phyloP scores from a whole-genome alignment of 768 basidiomycete genomes.

The Mycena leptocephala region DNA sequence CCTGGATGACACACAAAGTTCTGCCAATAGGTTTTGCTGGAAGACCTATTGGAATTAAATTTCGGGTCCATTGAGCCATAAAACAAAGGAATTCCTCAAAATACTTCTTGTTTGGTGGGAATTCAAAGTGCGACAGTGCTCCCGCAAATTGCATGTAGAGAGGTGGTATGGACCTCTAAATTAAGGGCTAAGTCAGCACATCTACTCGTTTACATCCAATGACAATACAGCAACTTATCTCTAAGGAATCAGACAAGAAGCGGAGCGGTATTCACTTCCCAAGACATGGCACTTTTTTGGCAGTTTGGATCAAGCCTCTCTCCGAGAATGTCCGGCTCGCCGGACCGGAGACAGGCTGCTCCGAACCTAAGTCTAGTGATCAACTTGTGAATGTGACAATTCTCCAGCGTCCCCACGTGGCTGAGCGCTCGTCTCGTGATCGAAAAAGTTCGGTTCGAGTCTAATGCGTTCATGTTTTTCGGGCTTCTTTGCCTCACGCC shows the following conservation, averaged over 20 bases:
- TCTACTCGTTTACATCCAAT: not conserved
- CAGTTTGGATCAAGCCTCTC: constrained; percentile 2
- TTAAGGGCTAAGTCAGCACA: not conserved
- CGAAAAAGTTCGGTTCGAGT: too few relatives aligned
- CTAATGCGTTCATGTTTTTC: too few relatives aligned
- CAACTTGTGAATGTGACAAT: too few relatives aligned
- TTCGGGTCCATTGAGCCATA: not conserved
- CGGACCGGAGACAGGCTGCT: constrained; percentile 18
- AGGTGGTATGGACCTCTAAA: not conserved
- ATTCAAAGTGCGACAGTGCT: not conserved
- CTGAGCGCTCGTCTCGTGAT: too few relatives aligned
- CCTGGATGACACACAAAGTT: too few relatives aligned
- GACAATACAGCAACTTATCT: not conserved
- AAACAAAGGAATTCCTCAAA: not conserved
- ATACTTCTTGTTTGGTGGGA: not conserved
- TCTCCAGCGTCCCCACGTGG: too few relatives aligned
- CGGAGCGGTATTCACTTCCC: not conserved
- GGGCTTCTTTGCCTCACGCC: too few relatives aligned
- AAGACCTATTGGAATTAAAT: not conserved
- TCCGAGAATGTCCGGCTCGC: not conserved
- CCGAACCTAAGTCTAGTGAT: constrained; percentile 22
- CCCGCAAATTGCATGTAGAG: not conserved
- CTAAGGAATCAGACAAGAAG: not conserved
- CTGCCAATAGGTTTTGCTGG: not conserved
- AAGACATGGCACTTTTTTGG: constrained; percentile 2